Conservation (phyloP, 2,329 filamentous ascomycete genomes). For the Raffaelea deltoideospora region DNA sequence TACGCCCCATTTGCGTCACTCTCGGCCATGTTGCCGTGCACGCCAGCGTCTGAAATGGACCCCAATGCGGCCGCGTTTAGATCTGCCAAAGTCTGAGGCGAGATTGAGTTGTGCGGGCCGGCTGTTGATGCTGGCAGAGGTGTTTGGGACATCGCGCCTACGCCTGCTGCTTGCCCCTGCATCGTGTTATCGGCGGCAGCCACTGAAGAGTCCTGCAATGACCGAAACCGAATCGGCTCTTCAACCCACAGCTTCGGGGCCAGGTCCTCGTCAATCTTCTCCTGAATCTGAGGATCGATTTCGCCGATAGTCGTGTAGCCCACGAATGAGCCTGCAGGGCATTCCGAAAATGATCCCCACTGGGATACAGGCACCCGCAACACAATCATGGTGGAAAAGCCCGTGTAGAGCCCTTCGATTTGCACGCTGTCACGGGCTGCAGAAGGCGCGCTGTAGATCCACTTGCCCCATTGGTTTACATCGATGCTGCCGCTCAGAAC, state of each 20-base stretch:
- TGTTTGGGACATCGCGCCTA: too few species aligned
- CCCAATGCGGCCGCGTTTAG: not conserved
- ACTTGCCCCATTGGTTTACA: constrained; percentile 9
- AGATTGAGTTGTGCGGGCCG: too few species aligned
- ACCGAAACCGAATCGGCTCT: too few species aligned
- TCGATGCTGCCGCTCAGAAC: constrained; percentile 3
- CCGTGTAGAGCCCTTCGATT: constrained; percentile 7
- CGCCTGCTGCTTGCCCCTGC: too few species aligned
- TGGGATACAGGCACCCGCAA: constrained; percentile 7
- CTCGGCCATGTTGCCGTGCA: not conserved
- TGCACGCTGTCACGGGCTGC: constrained; percentile 5
- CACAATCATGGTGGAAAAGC: constrained; percentile 9
- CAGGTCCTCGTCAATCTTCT: constrained; percentile 6
- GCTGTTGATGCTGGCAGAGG: too few species aligned
- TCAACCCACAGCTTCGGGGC: constrained; percentile 7
- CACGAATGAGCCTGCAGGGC: constrained; percentile 8
- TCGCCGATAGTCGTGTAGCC: constrained; percentile 8
- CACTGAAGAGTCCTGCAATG: too few species aligned
- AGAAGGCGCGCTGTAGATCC: constrained; percentile 6
- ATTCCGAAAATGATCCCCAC: constrained; percentile 7
- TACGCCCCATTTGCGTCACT: not conserved
- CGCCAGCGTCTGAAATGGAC: too few species aligned
- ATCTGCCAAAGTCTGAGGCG: too few species aligned
- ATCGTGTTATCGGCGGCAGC: too few species aligned
- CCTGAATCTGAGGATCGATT: not conserved